Percentiles rank a stretch among this genome's conserved stretches.
phyloP scores from a whole-genome alignment of 352 stramenopile genomes.

The Elongisporangium prolatum region DNA sequence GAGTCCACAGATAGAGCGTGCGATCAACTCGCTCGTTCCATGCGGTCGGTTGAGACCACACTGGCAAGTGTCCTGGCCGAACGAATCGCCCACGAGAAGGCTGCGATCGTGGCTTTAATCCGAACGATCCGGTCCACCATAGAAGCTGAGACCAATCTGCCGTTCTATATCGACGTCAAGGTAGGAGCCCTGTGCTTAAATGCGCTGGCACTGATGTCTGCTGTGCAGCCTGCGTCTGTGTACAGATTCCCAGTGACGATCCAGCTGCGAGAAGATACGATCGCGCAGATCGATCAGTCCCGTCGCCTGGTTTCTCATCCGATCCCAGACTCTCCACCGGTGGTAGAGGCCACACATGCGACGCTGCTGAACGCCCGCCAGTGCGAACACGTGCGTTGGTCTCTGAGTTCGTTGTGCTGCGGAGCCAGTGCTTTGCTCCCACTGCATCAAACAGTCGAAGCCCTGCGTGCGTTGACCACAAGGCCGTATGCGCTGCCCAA shows the following conservation, averaged over 20 bases:
- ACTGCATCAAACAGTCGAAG: constrained; percentile 24
- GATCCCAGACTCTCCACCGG: constrained; percentile 23
- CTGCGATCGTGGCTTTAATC: constrained; percentile 38
- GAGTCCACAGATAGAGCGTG: constrained; percentile 31
- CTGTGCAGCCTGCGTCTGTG: constrained; percentile 32
- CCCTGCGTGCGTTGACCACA: constrained; percentile 24
- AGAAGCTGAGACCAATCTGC: constrained; percentile 56
- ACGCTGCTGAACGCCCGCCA: constrained; percentile 48
- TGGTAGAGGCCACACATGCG: constrained; percentile 37
- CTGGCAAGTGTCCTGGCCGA: constrained; percentile 37
- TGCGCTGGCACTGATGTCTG: not conserved
- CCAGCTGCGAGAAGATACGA: constrained; percentile 56
- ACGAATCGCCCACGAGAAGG: constrained; percentile 40
- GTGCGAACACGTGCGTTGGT: constrained; percentile 14
- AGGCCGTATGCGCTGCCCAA: constrained; percentile 32
- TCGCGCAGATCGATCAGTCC: constrained; percentile 29
- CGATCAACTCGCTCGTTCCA: constrained; percentile 36
- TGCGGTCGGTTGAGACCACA: constrained; percentile 45
- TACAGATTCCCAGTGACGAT: constrained; percentile 50
- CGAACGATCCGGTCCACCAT: constrained; percentile 42
- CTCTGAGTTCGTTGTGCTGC: constrained; percentile 11
- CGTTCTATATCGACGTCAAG: constrained; percentile 50
- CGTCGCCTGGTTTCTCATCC: constrained; percentile 29
- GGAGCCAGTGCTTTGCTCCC: constrained; percentile 19
- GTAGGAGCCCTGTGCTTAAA: constrained; percentile 22